Percentiles rank a stretch among this genome's conserved stretches.
Evolutionary conservation across 2,329 filamentous ascomycete species (phyloP).

Genomic region (Xylariales sp.): DNA sequence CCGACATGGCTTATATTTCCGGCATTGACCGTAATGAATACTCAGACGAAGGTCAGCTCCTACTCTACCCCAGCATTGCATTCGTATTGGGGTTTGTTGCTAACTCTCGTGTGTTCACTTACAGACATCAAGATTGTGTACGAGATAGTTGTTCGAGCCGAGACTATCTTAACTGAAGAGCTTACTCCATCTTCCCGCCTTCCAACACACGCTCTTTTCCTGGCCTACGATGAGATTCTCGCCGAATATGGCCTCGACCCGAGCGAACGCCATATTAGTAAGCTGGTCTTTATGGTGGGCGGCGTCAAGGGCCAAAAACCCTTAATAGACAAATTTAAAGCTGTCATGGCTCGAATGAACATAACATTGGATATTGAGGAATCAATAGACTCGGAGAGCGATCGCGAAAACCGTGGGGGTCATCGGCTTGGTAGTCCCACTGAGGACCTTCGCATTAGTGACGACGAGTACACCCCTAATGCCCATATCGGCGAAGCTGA

Average conservation of each 20-base stretch:
- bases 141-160: slow-evolving; percentile 78
- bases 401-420: slow-evolving; percentile 47
- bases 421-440: slow-evolving; percentile 5
- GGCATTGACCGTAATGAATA: slow-evolving; percentile 42
- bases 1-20: slow-evolving; percentile 29
- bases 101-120: slow-evolving; percentile 29
- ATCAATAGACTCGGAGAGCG: slow-evolving; percentile 8
- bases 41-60: slow-evolving; percentile 44
- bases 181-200: slow-evolving; percentile 71
- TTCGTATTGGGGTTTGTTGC: slow-evolving; percentile 1
- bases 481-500: slow-evolving; percentile 14
- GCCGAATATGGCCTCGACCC: slow-evolving; percentile 74
- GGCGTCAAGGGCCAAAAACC: slow-evolving; percentile 67
- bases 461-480: slow-evolving; percentile 35
- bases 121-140: slow-evolving; percentile 81
- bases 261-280: slow-evolving; percentile 81
- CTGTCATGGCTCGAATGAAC: slow-evolving; percentile 74
- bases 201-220: slow-evolving; percentile 82
- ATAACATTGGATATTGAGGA: slow-evolving; percentile 74
- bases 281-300: slow-evolving; percentile 83
- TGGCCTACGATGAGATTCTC: slow-evolving; percentile 82
- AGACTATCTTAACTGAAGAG: slow-evolving; percentile 67
- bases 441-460: slow-evolving; percentile 39
- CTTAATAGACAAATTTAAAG: slow-evolving; percentile 76
- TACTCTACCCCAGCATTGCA: background rate